Conservation (phyloP, 2,329 filamentous ascomycete species). For the Trichophyton benhamiae region DNA sequence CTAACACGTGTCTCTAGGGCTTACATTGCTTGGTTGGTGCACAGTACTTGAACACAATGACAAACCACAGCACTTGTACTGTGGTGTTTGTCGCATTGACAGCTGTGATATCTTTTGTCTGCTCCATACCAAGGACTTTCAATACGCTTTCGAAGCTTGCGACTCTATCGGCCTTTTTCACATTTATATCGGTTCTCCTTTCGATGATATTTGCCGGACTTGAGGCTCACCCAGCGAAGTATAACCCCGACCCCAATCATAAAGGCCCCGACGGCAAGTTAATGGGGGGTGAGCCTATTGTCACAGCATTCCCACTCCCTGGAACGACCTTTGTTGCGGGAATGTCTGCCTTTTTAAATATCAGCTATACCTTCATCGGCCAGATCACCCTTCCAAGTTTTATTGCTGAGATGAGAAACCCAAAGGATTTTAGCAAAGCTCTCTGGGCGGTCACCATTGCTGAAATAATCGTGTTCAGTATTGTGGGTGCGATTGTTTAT, state of each 20-base stretch:
- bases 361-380: conserved; percentile 90
- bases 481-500: conserved; percentile 71
- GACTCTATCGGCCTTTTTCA: conserved; percentile 70
- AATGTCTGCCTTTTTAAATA: conserved; percentile 85
- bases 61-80: conserved; percentile 58
- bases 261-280: conserved; percentile 17
- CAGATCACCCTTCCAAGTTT: conserved; percentile 90
- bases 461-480: conserved; percentile 72
- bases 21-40: conserved; percentile 75
- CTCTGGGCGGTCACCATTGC: conserved; percentile 82
- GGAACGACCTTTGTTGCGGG: conserved; percentile 70
- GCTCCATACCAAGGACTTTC: conserved; percentile 77
- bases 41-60: conserved; percentile 84
- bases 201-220: conserved; percentile 72
- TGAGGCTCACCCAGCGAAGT: conserved; percentile 60
- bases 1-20: conserved; percentile 34
- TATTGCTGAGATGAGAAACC: conserved; percentile 82
- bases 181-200: conserved; percentile 75
- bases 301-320: conserved; percentile 54
- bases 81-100: conserved; percentile 67
- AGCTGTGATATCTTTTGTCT: conserved; percentile 61
- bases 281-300: conserved; percentile 49
- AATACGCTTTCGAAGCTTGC: conserved; percentile 65
- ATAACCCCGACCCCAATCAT: conserved; percentile 39
- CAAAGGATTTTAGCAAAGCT: conserved; percentile 79